Percentiles rank a stretch among this genome's conserved stretches.
Conservation (phyloP, 169 alveolate genomes). For the Eimeria sp. region DNA sequence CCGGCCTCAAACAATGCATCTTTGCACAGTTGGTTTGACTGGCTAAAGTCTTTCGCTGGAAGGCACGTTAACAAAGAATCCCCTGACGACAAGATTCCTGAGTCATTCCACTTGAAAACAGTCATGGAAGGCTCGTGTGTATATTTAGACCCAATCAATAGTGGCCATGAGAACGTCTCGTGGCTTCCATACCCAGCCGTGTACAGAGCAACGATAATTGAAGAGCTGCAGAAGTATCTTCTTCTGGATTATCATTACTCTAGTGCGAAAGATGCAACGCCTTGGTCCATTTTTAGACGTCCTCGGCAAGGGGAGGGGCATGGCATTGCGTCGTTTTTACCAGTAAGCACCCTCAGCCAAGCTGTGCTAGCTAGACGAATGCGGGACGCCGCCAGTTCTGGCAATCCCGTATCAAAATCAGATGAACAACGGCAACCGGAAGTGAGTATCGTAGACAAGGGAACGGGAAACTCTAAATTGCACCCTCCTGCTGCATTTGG, state of each 20-base stretch:
- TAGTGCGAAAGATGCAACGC: neutral
- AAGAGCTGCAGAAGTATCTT: neutral
- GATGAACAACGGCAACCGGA: neutral
- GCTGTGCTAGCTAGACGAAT: neutral
- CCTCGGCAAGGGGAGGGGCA: conserved; percentile 36
- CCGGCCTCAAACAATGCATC: neutral
- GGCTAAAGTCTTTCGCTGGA: conserved; percentile 1
- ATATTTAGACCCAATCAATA: conserved; percentile 49
- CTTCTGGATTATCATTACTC: neutral
- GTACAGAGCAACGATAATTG: conserved; percentile 18
- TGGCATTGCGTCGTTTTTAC: conserved; percentile 12
- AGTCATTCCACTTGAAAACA: conserved; percentile 61
- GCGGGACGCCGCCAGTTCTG: neutral
- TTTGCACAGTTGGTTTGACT: conserved; percentile 46
- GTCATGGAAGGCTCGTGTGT: conserved; percentile 16
- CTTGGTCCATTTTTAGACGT: neutral
- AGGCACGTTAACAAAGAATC: neutral
- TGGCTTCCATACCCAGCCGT: conserved; percentile 71
- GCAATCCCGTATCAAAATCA: neutral
- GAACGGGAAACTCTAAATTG: neutral
- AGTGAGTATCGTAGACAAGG: neutral
- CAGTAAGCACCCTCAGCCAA: conserved; percentile 24
- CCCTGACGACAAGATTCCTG: conserved; percentile 17
- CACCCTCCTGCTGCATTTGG: neutral
- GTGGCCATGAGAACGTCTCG: conserved; percentile 27